phyloP scores from a whole-genome alignment of 306 rosid genomes.

The Comarum palustre region DNA sequence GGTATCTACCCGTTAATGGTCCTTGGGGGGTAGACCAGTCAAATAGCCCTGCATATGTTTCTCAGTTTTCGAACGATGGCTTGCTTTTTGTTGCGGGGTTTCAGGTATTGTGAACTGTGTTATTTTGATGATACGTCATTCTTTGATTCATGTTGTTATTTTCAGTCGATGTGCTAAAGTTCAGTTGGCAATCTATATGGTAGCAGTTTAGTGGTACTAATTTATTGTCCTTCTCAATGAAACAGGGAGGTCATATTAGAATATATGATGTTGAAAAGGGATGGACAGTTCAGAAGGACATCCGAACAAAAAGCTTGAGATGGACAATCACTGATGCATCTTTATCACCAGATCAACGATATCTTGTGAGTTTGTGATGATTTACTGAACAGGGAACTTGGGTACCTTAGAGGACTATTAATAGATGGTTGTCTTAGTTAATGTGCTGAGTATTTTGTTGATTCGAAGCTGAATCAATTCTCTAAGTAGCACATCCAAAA shows the following conservation, averaged over 20 bases:
- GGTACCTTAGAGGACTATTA: neutral
- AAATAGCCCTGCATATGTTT: slow-evolving; percentile 73
- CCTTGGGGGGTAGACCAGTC: slow-evolving; percentile 80
- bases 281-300: slow-evolving; percentile 80
- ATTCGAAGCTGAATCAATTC: neutral
- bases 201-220: neutral
- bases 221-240: neutral
- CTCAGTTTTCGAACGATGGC: slow-evolving; percentile 89
- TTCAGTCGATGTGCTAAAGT: neutral
- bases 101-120: slow-evolving; percentile 48
- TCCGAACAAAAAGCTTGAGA: slow-evolving; percentile 67
- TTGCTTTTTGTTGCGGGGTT: slow-evolving; percentile 76
- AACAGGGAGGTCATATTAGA: slow-evolving; percentile 76
- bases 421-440: neutral
- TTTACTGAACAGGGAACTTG: neutral
- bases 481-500: neutral
- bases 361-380: slow-evolving; percentile 61
- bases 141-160: neutral
- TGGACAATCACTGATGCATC: slow-evolving; percentile 96
- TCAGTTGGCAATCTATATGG: neutral
- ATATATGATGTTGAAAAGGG: slow-evolving; percentile 73
- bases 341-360: slow-evolving; percentile 66
- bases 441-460: neutral
- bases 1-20: slow-evolving; percentile 88
- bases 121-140: neutral